These are phyloP conservation scores for Lecanosticta acicola DNA, from an alignment of 2,329 filamentous ascomycete genomes.

Conservation along the genomic window DNA sequence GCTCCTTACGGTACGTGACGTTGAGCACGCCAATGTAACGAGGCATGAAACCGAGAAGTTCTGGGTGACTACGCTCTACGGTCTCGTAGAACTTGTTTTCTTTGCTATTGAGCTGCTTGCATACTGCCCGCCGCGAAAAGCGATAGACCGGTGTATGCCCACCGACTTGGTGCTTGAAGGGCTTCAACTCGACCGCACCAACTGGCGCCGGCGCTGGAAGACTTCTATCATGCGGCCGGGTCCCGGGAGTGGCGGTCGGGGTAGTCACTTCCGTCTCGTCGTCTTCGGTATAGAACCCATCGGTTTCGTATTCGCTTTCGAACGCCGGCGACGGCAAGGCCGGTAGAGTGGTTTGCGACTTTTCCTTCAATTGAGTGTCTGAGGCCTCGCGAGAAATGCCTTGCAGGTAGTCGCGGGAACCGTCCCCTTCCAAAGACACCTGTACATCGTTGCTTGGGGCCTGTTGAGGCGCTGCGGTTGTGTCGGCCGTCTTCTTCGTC, in stretches of 20 bases:
- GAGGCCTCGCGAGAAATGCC: constrained; percentile 40
- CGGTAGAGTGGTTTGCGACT: constrained; percentile 14
- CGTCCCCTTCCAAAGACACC: constrained; percentile 56
- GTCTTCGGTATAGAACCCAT: constrained; percentile 48
- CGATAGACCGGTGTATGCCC: constrained; percentile 95
- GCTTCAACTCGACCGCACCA: constrained; percentile 90
- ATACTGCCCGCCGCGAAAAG: constrained; percentile 90
- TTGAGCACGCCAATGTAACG: constrained; percentile 97
- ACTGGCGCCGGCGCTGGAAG: constrained; percentile 53
- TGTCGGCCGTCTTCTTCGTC: constrained; percentile 12
- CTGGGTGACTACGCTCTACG: constrained; percentile 83
- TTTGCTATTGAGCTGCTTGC: constrained; percentile 95
- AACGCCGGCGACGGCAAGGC: constrained; percentile 16
- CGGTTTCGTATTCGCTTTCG: constrained; percentile 37
- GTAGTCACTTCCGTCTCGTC: constrained; percentile 22
- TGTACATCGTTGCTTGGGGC: constrained; percentile 48
- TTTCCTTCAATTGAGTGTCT: neutral
- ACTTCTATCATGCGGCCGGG: constrained; percentile 27
- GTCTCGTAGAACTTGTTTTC: constrained; percentile 99
- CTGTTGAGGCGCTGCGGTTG: neutral
- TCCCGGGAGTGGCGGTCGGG: constrained; percentile 30
- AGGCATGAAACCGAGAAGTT: constrained; percentile 84
- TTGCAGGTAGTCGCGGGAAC: constrained; percentile 56
- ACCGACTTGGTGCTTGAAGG: constrained; percentile 94
- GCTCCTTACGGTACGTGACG: constrained; percentile 87